These are phyloP conservation scores for Populus hybrid DNA, from an alignment of 441 rosid species.

Conservation along the genomic window DNA sequence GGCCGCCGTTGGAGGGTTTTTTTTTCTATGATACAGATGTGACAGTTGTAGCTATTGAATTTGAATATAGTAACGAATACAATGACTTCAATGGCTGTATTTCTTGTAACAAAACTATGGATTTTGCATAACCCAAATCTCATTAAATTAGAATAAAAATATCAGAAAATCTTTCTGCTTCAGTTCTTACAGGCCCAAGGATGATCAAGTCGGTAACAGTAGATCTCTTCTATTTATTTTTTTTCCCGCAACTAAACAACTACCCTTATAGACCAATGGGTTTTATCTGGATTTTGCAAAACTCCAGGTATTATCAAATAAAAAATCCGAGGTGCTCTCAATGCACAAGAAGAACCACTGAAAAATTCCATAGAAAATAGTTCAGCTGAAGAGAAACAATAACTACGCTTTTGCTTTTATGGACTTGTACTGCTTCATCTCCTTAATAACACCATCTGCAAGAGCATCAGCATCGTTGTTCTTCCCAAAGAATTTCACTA, in stretches of 20 bases:
- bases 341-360: not conserved
- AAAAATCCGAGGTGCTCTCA: not conserved
- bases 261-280: not conserved
- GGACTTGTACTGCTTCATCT: slow-evolving; percentile 49
- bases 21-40: not conserved
- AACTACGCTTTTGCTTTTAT: slow-evolving; percentile 10
- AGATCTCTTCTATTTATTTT: too few relatives aligned
- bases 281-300: not conserved
- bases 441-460: slow-evolving; percentile 59
- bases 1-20: not conserved
- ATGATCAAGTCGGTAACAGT: not conserved
- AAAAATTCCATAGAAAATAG: slow-evolving; percentile 6
- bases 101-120: not conserved
- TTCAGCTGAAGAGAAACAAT: not conserved
- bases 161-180: not conserved
- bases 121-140: not conserved
- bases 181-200: not conserved
- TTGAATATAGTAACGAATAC: not conserved
- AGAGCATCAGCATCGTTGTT: slow-evolving; percentile 71
- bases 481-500: slow-evolving; percentile 91
- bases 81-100: not conserved
- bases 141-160: too few relatives aligned
- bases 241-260: not conserved
- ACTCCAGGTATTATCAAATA: not conserved
- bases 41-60: not conserved